phyloP scores from a whole-genome alignment of 805 yeast genomes.

The Clavispora carvajalis region DNA sequence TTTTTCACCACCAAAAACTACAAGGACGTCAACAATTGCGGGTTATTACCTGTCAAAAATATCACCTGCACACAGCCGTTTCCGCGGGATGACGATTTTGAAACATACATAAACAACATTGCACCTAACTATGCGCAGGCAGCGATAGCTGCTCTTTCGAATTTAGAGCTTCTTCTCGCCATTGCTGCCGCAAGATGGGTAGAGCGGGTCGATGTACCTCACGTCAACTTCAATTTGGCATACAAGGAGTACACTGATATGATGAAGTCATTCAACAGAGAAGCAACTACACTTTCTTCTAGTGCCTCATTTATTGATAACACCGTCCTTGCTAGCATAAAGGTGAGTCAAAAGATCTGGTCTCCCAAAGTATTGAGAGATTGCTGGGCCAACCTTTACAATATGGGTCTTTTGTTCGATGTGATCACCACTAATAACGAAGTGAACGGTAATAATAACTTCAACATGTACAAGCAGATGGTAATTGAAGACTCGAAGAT shows the following conservation, averaged over 20 bases:
- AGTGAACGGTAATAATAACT: slow-evolving; percentile 26
- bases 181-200: slow-evolving; percentile 73
- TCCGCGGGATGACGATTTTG: slow-evolving; percentile 23
- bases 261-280: slow-evolving; percentile 41
- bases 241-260: slow-evolving; percentile 68
- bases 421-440: slow-evolving; percentile 40
- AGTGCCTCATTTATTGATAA: slow-evolving; percentile 34
- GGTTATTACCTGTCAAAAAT: slow-evolving; percentile 35
- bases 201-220: slow-evolving; percentile 49
- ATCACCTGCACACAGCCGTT: slow-evolving; percentile 21
- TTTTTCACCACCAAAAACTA: slow-evolving; percentile 58
- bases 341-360: slow-evolving; percentile 49
- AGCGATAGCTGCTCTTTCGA: slow-evolving; percentile 45
- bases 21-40: slow-evolving; percentile 42
- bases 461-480: slow-evolving; percentile 24
- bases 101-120: slow-evolving; percentile 17
- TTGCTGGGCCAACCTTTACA: slow-evolving; percentile 70
- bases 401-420: slow-evolving; percentile 49
- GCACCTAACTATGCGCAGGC: slow-evolving; percentile 22
- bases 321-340: slow-evolving; percentile 26
- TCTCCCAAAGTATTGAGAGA: slow-evolving; percentile 53
- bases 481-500: slow-evolving; percentile 42
- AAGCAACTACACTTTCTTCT: slow-evolving; percentile 21
- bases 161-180: slow-evolving; percentile 64
- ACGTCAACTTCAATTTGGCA: slow-evolving; percentile 71